These are phyloP conservation scores for Kluyveromyces wickerhamii DNA, from an alignment of 805 yeast genomes.

Conservation along the genomic window DNA sequence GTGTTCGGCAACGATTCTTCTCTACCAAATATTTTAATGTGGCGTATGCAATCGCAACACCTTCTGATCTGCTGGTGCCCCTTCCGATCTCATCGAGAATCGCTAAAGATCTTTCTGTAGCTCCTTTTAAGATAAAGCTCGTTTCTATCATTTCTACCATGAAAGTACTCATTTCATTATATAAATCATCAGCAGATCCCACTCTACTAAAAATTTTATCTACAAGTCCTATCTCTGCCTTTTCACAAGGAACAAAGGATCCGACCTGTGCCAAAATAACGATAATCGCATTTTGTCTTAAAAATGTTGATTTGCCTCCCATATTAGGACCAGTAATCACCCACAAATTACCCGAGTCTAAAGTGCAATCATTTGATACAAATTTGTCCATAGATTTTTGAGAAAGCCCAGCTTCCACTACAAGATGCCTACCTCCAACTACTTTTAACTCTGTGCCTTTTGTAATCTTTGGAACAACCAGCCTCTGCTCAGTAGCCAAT, in stretches of 20 bases:
- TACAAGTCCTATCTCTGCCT: conserved; percentile 60
- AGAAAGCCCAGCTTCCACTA: conserved; percentile 70
- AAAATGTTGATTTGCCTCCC: conserved; percentile 78
- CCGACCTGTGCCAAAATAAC: conserved; percentile 70
- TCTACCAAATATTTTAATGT: conserved; percentile 49
- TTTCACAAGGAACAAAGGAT: conserved; percentile 58
- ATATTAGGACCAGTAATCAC: conserved; percentile 85
- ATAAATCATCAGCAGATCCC: conserved; percentile 78
- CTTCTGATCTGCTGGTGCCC: conserved; percentile 82
- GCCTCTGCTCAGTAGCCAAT: conserved; percentile 57
- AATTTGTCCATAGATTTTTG: conserved; percentile 33
- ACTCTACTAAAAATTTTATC: conserved; percentile 75
- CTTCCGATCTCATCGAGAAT: conserved; percentile 85
- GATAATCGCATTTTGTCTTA: conserved; percentile 64
- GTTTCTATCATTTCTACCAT: conserved; percentile 93
- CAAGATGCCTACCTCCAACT: conserved; percentile 68
- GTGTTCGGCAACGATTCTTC: conserved; percentile 54
- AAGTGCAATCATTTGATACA: conserved; percentile 26
- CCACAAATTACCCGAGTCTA: conserved; percentile 33
- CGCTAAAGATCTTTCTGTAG: conserved; percentile 62
- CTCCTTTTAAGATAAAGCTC: conserved; percentile 53
- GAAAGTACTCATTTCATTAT: conserved; percentile 75
- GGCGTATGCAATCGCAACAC: conserved; percentile 78
- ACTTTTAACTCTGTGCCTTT: conserved; percentile 42
- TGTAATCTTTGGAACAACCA: conserved; percentile 59